phyloP scores from a whole-genome alignment of 2,329 filamentous ascomycete genomes.

The Leptosphaerulina australis region DNA sequence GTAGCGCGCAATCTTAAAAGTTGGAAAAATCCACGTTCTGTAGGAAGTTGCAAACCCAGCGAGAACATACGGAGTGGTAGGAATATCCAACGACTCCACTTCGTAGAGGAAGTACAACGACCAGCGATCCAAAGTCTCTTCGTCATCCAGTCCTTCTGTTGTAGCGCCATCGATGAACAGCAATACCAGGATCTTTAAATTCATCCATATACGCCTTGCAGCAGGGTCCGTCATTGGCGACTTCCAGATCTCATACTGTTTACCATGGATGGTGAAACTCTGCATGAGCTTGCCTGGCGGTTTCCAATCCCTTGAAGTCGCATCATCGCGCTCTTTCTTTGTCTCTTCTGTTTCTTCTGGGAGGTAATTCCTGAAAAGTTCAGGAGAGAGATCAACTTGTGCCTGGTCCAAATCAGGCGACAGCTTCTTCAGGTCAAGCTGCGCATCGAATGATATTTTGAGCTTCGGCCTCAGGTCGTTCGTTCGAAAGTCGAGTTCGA shows the following conservation, averaged over 20 bases:
- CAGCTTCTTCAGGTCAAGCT: conserved; percentile 71
- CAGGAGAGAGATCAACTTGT: conserved; percentile 68
- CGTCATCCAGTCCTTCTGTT: conserved; percentile 70
- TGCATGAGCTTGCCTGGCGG: conserved; percentile 78
- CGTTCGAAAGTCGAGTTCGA: conserved; percentile 72
- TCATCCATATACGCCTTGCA: conserved; percentile 74
- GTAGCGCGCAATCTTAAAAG: conserved; percentile 48
- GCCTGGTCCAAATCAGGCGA: conserved; percentile 62
- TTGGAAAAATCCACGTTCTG: conserved; percentile 73
- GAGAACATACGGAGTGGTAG: conserved; percentile 67
- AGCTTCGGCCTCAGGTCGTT: conserved; percentile 82
- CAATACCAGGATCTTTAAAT: conserved; percentile 81
- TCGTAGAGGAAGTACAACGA: conserved; percentile 78
- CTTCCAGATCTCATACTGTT: conserved; percentile 83
- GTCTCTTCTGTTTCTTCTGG: conserved; percentile 54
- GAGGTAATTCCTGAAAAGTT: conserved; percentile 52
- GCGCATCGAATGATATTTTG: conserved; percentile 71
- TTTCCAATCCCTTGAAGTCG: conserved; percentile 55
- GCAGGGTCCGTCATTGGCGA: conserved; percentile 72
- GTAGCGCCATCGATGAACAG: conserved; percentile 95
- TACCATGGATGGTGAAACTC: conserved; percentile 65
- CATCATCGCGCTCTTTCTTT: conserved; percentile 12
- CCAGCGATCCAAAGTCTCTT: conserved; percentile 81
- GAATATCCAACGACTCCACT: conserved; percentile 38
- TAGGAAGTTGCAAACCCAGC: conserved; percentile 91